Evolutionary conservation across 345 rosid species (phyloP).

Genomic region (Aquilaria sinensis): DNA sequence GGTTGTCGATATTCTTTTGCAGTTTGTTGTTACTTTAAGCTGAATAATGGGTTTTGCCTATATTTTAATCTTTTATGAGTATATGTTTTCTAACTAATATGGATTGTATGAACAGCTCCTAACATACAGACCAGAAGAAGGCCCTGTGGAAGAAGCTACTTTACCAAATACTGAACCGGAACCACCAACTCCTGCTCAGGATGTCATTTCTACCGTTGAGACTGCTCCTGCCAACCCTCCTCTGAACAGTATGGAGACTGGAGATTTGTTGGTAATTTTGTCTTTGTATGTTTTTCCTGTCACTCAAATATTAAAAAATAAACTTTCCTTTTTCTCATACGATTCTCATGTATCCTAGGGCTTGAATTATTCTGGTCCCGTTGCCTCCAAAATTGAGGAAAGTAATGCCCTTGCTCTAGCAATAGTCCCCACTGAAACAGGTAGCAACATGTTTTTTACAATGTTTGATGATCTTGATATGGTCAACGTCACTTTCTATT

Average conservation of each 20-base stretch:
- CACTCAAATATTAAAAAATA: slow-evolving; percentile 2
- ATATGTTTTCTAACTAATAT: slow-evolving; percentile 20
- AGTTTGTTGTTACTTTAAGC: too few species aligned
- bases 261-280: slow-evolving; percentile 70
- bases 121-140: slow-evolving; percentile 75
- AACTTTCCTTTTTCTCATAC: not conserved
- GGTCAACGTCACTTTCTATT: not conserved
- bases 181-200: slow-evolving; percentile 38
- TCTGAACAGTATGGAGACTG: slow-evolving; percentile 55
- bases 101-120: slow-evolving; percentile 42
- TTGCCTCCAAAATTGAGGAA: slow-evolving; percentile 78
- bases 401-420: slow-evolving; percentile 92
- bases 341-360: slow-evolving; percentile 42
- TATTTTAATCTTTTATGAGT: too few species aligned
- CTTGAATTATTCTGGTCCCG: slow-evolving; percentile 38
- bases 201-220: slow-evolving; percentile 36
- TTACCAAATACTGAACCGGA: slow-evolving; percentile 54
- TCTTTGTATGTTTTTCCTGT: slow-evolving; percentile 3
- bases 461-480: not conserved
- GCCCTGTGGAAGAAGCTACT: slow-evolving; percentile 47
- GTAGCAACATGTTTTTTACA: slow-evolving; percentile 20
- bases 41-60: too few species aligned
- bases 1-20: too few species aligned
- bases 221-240: slow-evolving; percentile 41
- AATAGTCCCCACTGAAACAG: slow-evolving; percentile 62